Percentiles rank a stretch among this genome's conserved stretches.
These are phyloP conservation scores for Fusarium oligoseptatum DNA, from an alignment of 2,329 filamentous ascomycete genomes.

Conservation along the genomic window DNA sequence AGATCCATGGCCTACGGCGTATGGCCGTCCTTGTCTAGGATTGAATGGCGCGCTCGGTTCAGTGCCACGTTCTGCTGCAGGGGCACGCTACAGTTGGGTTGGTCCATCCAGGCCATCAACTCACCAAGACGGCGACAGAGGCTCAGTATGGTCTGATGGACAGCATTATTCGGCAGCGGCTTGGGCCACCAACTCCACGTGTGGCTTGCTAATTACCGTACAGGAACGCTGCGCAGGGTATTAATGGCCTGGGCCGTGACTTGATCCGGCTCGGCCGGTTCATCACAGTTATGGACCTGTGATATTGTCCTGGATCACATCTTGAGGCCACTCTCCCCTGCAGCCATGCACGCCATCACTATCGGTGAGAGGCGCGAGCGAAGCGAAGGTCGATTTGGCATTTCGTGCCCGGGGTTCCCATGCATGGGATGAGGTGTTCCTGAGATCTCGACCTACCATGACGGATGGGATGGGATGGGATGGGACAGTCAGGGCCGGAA, in stretches of 20 bases:
- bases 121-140: slow-evolving; percentile 23
- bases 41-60: slow-evolving; percentile 21
- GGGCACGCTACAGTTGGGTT: slow-evolving; percentile 17
- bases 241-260: slow-evolving; percentile 23
- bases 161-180: slow-evolving; percentile 25
- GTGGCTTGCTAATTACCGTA: slow-evolving; percentile 40
- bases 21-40: slow-evolving; percentile 32
- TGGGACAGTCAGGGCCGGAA: neutral
- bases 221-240: slow-evolving; percentile 28
- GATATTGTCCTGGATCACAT: slow-evolving; percentile 23
- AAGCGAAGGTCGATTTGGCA: slow-evolving; percentile 15
- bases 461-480: neutral
- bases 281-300: slow-evolving; percentile 19
- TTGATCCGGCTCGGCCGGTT: slow-evolving; percentile 36
- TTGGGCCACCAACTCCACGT: slow-evolving; percentile 26
- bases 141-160: slow-evolving; percentile 34
- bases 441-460: slow-evolving; percentile 21
- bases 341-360: slow-evolving; percentile 10
- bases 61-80: slow-evolving; percentile 32
- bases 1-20: slow-evolving; percentile 17
- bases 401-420: slow-evolving; percentile 34
- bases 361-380: neutral
- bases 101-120: slow-evolving; percentile 27
- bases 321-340: slow-evolving; percentile 14
- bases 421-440: slow-evolving; percentile 23